A percentile compares a stretch with the other conserved stretches of the same genome.
These are phyloP conservation scores for Liriodendron chinense DNA, from an alignment of 164 flowering plant genomes.

Conservation along the genomic window DNA sequence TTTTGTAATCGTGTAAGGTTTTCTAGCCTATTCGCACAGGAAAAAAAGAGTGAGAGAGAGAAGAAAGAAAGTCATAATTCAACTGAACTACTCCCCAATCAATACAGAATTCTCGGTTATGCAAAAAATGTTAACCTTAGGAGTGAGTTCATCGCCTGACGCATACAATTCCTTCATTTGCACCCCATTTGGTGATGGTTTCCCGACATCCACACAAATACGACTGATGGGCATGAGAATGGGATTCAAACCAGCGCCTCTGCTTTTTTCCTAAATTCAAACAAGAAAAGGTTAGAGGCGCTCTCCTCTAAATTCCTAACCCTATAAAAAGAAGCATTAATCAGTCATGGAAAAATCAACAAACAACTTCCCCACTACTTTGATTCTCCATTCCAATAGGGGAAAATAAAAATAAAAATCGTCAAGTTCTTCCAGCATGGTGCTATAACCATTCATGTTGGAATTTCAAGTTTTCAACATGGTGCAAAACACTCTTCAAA, in stretches of 20 bases:
- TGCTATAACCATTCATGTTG: neutral
- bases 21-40: constrained; percentile 38
- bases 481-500: neutral
- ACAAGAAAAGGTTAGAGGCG: neutral
- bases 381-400: neutral
- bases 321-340: neutral
- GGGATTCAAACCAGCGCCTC: constrained; percentile 9
- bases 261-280: constrained; percentile 19
- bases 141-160: constrained; percentile 5
- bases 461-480: too few species aligned
- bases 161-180: constrained; percentile 25
- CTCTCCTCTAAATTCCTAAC: neutral
- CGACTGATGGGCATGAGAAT: constrained; percentile 5
- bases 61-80: neutral
- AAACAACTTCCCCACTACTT: neutral
- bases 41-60: neutral
- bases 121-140: neutral
- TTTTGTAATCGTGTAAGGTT: constrained; percentile 64
- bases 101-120: neutral
- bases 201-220: constrained; percentile 16
- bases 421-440: neutral
- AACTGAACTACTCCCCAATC: neutral
- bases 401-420: neutral
- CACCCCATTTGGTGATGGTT: constrained; percentile 10
- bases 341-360: neutral